Evolutionary conservation across 768 basidiomycete genomes (phyloP), one percentile per base, ranked within the genome.

Genomic region (Sporobolomyces roseus): DNA sequence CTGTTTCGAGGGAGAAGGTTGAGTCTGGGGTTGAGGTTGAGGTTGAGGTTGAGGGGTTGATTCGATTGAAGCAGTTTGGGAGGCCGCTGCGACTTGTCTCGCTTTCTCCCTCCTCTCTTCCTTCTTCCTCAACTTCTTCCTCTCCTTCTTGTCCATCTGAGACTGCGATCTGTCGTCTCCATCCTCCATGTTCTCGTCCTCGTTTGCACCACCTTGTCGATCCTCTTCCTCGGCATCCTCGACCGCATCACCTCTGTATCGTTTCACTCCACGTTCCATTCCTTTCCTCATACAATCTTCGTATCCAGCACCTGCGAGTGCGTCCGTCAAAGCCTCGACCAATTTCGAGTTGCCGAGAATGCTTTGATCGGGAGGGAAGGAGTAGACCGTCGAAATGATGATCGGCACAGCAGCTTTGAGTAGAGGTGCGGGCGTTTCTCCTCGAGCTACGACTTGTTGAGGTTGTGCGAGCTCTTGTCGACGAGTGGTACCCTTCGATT

Each of bases 301-400:
- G 30, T 60, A 60, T n/a, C 58, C 58, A 29, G 45, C 58, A 30
- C 58, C 35, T 32, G 58, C 58, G 7, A 60, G 23, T 27, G 58
- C 58, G 32, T 60, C 58, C 10, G 45, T 32, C 10, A 60, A 30
- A 14, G 58, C 58, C 30, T 60, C 45, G 29, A 60, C 58, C 27
- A 60, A 32, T 33, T 23, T 4, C n/a, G 48, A n/a, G 45, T 60
- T 60, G 12, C 43, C 58, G 23, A 27, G 41, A 45, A 60, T 29
- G n/a, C 43, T 46, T 21, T 33, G 29, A 46, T 60, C 58, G 8
- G 58, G 58, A 16, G 58, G 58, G 58, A 60, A 60, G 27, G 58
- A 60, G 45, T 60, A 60, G 19, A 60, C 58, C 16, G 58, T 60
- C 58, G 58, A 60, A 32, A 60, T 60, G 25, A 60, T 5, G 58